Base-by-base conservation (phyloP, 768 basidiomycete genomes). In the Podaxis sp. region DNA sequence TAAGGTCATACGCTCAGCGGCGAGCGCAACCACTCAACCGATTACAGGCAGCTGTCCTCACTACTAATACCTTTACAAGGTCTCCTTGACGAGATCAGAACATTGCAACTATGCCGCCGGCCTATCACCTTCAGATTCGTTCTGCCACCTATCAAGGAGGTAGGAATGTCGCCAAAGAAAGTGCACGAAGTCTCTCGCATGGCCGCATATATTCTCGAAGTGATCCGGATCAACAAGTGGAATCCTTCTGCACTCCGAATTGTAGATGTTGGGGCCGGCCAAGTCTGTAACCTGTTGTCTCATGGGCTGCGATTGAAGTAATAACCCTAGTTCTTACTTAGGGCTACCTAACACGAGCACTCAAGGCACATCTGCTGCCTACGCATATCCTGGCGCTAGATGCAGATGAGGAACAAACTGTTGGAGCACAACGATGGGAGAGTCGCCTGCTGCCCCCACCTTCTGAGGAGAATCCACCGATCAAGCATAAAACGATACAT, bases 91-190 rank as follows among this genome's bases (percentile, higher is more conserved):
- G 57, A 65, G 36, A 66, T 74, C 41, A 69, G 67, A 15, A 24
- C n/a, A 19, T 52, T 67, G 6, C 70, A 74, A 58, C 64, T 73
- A 12, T 67, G 66, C 12, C 71, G 75, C 15, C 25, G 33, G 1
- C 69, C 75, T 2, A 63, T 75, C 33, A 6, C 51, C 43, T 61
- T 74, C 25, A 33, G 65, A 13, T 55, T 53, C 38, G 49, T 55
- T 57, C 50, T 63, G 47, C 13, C 60, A 54, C 47, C 41, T 60
- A 51, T 68, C 33, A 43, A 60, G 53, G 63, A 50, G 56, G 67
- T 65, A 46, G 87, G 89, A 15, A 87, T 90, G 83, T 89, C 88
- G 3, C 89, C 89, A 4, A 92, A 92, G 71, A 92, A 92, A 70
- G 74, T 76, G 2, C 90, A 92, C 65, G 90, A 92, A 70, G 88